phyloP scores from a whole-genome alignment of 1,284 basidiomycete genomes.

The Tilletia caries region DNA sequence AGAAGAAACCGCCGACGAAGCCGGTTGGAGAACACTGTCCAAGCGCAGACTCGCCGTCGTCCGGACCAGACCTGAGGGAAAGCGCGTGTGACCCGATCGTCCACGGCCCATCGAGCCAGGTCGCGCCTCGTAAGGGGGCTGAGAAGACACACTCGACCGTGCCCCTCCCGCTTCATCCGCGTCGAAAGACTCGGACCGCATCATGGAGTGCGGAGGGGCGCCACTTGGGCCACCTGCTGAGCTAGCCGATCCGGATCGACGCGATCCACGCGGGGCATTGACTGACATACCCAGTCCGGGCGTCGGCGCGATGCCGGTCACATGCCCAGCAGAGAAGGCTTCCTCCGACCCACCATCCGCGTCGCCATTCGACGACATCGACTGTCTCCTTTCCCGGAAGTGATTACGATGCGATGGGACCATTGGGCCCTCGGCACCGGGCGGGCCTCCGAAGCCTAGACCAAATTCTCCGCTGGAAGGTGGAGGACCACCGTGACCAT shows the following conservation, averaged over 20 bases:
- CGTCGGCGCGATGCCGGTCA: too few species aligned
- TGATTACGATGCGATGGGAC: not conserved
- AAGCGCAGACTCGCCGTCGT: constrained; percentile 5
- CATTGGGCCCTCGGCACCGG: not conserved
- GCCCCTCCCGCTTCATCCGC: not conserved
- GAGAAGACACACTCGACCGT: not conserved
- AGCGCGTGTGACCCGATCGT: not conserved
- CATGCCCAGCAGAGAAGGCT: not conserved
- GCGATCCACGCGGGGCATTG: not conserved
- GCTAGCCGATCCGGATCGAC: not conserved
- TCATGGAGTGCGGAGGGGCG: not conserved
- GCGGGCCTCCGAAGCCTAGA: too few species aligned
- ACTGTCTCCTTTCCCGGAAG: constrained; percentile 21
- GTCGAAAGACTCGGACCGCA: not conserved
- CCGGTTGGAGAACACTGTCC: not conserved
- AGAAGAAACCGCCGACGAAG: too few species aligned
- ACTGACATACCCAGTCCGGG: not conserved
- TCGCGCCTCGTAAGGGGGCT: not conserved
- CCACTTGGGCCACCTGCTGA: not conserved
- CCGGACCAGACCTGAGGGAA: constrained; percentile 9
- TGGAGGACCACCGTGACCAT: not conserved
- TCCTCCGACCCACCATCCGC: not conserved
- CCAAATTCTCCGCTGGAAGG: too few species aligned
- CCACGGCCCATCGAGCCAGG: not conserved
- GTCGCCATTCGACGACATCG: constrained; percentile 12